Evolutionary conservation across 176 grass and related monocot species (phyloP).

Genomic region (Cenchrus purpureus): DNA sequence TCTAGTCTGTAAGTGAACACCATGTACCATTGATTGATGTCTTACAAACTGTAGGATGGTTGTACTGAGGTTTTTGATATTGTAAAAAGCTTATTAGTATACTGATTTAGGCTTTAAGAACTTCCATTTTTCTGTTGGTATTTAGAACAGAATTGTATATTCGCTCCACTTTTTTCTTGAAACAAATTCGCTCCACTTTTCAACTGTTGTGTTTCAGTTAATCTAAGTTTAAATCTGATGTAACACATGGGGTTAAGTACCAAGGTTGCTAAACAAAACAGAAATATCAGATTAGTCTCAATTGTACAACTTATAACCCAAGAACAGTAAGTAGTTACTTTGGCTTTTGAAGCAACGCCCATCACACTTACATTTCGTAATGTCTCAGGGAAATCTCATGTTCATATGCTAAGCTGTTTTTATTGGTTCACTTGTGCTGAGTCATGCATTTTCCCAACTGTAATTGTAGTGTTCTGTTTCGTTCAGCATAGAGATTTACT

Average conservation of each 20-base stretch:
- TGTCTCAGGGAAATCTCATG: neutral
- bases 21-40: neutral
- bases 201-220: neutral
- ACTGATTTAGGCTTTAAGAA: neutral
- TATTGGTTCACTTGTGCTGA: neutral
- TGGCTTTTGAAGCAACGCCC: neutral
- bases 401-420: neutral
- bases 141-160: neutral
- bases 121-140: neutral
- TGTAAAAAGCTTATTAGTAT: neutral
- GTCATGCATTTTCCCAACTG: neutral
- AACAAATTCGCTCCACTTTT: neutral
- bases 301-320: neutral
- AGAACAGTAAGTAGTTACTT: neutral
- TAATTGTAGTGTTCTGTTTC: neutral
- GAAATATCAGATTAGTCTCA: neutral
- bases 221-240: neutral
- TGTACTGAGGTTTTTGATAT: neutral
- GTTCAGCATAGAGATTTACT: neutral
- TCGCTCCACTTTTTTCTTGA: neutral
- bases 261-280: neutral
- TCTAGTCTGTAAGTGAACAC: neutral
- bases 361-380: neutral
- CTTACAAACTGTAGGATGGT: neutral
- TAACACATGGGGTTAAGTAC: neutral